Base-by-base conservation (phyloP, 495 filamentous ascomycete species). In the Chaetomium tenue region DNA sequence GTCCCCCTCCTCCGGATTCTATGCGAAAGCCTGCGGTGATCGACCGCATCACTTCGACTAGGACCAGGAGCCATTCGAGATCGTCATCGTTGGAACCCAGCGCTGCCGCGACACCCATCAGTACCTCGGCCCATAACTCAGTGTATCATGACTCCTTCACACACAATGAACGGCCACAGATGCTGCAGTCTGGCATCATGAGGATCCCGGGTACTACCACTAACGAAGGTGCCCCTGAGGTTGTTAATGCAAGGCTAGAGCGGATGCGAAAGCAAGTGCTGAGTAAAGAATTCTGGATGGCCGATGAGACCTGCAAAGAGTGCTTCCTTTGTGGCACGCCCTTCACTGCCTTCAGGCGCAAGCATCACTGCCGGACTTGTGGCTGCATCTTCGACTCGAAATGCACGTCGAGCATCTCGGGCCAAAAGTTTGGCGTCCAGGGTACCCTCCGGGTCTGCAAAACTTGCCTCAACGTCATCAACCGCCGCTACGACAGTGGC, bases 231-330 rank as follows among this genome's bases (percentile, higher is more conserved):
- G 84, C 83, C 47, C 79, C 83, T 11, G 84, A 86, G 60, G 78
- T 81, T 46, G 84, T 88, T 23, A 88, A 81, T 67, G 83, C 82
- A 50, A 79, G 83, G 42, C 78, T 89, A 26, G 83, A 88, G 63
- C 84, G 91, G 70, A 84, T 92, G 76, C 82, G 88, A 63, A 93
- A 90, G 70, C 91, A 89, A 72, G 84, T 97, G 39, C 79, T 98
- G 16, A 96, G 89, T 68, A 93, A 90, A 73, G 91, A 97, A 60
- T 98, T 95, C 72, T 99, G 95, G 95, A 99, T 99, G 95, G 89
- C 90, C 52, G 95, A 99, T 76, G 95, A 98, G 71, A 96, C 95
- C 71, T 93, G 92, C 52, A 98, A 93, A 76, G 93, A 97, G 68
- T 99, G 95, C 72, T 99, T 98, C 71, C 83, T 90, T 52, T 99